Conservation (phyloP, 1,139 yeast genomes). For the Suhomyces bribrorum region DNA sequence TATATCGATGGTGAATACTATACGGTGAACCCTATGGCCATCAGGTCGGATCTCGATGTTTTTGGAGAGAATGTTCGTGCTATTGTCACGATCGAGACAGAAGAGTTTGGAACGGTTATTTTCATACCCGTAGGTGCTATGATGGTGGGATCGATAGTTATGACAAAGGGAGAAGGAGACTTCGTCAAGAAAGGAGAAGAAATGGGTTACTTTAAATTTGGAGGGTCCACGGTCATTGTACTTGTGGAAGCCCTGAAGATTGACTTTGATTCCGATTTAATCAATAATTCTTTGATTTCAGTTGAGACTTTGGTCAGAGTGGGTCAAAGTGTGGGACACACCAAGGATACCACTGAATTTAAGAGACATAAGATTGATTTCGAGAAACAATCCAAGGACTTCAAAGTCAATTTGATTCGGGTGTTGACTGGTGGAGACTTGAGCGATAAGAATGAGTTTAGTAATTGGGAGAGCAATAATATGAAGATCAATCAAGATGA, state of each 20-base stretch:
- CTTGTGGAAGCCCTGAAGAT: conserved; percentile 42
- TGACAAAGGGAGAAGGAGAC: conserved; percentile 68
- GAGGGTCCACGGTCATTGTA: conserved; percentile 84
- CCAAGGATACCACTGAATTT: conserved; percentile 50
- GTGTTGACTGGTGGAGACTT: conserved; percentile 61
- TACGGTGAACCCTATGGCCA: conserved; percentile 97
- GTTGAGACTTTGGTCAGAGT: conserved; percentile 84
- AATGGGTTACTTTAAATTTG: conserved; percentile 91
- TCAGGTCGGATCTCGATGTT: conserved; percentile 83
- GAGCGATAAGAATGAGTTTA: conserved; percentile 30
- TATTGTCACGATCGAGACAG: conserved; percentile 72
- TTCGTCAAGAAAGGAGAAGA: conserved; percentile 71
- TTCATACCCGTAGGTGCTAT: conserved; percentile 92
- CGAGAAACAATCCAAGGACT: conserved; percentile 48
- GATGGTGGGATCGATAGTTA: conserved; percentile 94
- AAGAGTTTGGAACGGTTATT: conserved; percentile 72
- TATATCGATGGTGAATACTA: conserved; percentile 86
- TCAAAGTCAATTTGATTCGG: conserved; percentile 56
- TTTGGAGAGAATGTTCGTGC: conserved; percentile 89
- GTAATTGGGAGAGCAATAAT: conserved; percentile 42
- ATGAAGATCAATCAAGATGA: conserved; percentile 27
- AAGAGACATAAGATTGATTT: conserved; percentile 50
- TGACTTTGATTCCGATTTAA: conserved; percentile 71
- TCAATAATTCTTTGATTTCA: conserved; percentile 63
- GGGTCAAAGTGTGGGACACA: conserved; percentile 91